Evolutionary conservation across 352 stramenopile species (phyloP).

Genomic region (Globisporangium orthogonon): DNA sequence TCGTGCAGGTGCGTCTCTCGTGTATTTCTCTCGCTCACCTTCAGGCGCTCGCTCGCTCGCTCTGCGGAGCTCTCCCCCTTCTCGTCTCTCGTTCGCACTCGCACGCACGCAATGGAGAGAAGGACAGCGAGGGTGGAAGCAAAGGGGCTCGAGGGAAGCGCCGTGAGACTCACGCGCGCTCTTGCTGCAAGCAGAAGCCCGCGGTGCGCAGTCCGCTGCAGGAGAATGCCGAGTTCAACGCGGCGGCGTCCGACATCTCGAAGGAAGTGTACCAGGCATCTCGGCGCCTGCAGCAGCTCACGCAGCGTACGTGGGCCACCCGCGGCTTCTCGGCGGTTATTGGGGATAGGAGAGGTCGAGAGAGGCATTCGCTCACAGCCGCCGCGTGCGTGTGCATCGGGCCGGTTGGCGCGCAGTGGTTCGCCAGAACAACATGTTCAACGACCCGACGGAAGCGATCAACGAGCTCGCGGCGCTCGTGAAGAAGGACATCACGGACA

Average conservation of each 20-base stretch:
- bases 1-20: slow-evolving; percentile 16
- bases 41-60: background rate
- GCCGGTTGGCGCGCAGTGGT: slow-evolving; percentile 37
- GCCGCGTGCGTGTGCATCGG: no score
- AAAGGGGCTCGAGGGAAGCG: no score
- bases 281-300: slow-evolving; percentile 75
- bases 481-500: slow-evolving; percentile 85
- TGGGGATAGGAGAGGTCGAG: no score
- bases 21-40: no score
- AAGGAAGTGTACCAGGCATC: slow-evolving; percentile 80
- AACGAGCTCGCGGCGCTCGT: slow-evolving; percentile 76
- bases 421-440: slow-evolving; percentile 88
- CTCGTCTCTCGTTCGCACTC: background rate
- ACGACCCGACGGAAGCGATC: slow-evolving; percentile 78
- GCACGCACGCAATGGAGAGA: background rate
- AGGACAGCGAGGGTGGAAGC: no score
- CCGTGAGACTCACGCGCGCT: no score
- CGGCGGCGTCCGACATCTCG: slow-evolving; percentile 70
- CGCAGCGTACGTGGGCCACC: slow-evolving; percentile 39
- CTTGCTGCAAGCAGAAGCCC: slow-evolving; percentile 22
- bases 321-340: no score
- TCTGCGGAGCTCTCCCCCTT: background rate
- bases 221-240: slow-evolving; percentile 79
- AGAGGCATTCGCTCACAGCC: no score
- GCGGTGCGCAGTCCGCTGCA: slow-evolving; percentile 32